Conservation (phyloP, 225 moss, liverwort and hornwort species). For the Polytrichum formosum region DNA sequence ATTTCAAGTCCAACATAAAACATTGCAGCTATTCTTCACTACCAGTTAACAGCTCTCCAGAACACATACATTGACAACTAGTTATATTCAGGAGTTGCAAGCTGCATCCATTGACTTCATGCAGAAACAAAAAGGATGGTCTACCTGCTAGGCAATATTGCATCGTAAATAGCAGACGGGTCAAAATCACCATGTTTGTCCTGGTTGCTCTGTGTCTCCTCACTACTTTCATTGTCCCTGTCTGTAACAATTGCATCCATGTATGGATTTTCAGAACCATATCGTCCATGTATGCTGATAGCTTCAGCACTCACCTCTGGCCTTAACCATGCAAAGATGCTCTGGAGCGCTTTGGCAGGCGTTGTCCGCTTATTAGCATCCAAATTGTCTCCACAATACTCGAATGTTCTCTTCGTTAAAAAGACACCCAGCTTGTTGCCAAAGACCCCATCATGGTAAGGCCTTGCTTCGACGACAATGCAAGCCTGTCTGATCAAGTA, state of each 20-base stretch:
- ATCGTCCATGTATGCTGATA: constrained; percentile 35
- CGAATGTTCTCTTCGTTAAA: constrained; percentile 53
- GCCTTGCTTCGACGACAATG: constrained; percentile 40
- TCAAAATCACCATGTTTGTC: constrained; percentile 52
- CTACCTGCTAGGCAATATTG: constrained; percentile 68
- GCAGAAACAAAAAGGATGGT: background rate
- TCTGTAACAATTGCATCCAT: constrained; percentile 22
- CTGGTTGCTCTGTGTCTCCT: constrained; percentile 16
- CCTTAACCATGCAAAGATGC: constrained; percentile 72
- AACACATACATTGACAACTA: too few species aligned
- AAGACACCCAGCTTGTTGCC: constrained; percentile 51
- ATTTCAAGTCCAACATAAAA: background rate
- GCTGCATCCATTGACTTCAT: too few species aligned
- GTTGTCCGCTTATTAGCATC: constrained; percentile 27
- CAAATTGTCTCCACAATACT: constrained; percentile 38
- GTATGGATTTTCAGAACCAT: constrained; percentile 26
- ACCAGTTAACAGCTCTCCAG: background rate
- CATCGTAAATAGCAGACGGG: constrained; percentile 77
- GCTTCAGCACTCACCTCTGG: constrained; percentile 74
- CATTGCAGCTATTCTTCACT: background rate
- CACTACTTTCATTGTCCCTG: constrained; percentile 13
- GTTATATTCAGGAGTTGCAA: too few species aligned
- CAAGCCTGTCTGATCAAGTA: constrained; percentile 60
- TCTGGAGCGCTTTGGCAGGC: constrained; percentile 65
- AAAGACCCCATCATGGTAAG: constrained; percentile 31